Conservation (phyloP, 306 rosid species). For the Sechiopsis laciniata region DNA sequence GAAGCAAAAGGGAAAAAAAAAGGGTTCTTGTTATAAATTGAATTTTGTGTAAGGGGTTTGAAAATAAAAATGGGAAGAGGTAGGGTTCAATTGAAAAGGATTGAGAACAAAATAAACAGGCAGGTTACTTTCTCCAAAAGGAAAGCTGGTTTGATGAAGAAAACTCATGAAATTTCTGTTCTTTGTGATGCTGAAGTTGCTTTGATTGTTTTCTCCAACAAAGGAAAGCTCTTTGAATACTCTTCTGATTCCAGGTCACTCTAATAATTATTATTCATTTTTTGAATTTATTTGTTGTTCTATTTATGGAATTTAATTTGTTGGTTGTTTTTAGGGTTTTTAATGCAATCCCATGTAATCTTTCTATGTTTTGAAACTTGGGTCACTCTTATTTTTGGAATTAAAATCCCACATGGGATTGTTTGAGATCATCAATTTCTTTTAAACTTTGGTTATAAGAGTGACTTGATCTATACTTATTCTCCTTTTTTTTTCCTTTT, state of each 20-base stretch:
- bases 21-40: neutral
- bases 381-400: neutral
- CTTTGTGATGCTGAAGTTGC: constrained; percentile 94
- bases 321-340: neutral
- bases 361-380: neutral
- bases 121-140: constrained; percentile 91
- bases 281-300: neutral
- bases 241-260: constrained; percentile 74
- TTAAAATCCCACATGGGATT: neutral
- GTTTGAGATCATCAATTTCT: neutral
- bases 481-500: neutral
- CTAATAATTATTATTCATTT: too few relatives aligned
- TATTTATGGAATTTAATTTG: neutral
- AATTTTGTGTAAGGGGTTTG: neutral
- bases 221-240: constrained; percentile 83
- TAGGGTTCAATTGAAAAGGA: constrained; percentile 78
- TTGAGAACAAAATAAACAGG: constrained; percentile 87
- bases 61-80: constrained; percentile 60
- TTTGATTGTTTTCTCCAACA: constrained; percentile 78
- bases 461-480: neutral
- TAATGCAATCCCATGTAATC: neutral
- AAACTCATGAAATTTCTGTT: constrained; percentile 92
- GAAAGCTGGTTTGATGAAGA: constrained; percentile 69
- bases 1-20: neutral
- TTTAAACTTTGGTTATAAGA: neutral